Evolutionary conservation across 768 basidiomycete species (phyloP).

Genomic region (Termitomyces sp.): DNA sequence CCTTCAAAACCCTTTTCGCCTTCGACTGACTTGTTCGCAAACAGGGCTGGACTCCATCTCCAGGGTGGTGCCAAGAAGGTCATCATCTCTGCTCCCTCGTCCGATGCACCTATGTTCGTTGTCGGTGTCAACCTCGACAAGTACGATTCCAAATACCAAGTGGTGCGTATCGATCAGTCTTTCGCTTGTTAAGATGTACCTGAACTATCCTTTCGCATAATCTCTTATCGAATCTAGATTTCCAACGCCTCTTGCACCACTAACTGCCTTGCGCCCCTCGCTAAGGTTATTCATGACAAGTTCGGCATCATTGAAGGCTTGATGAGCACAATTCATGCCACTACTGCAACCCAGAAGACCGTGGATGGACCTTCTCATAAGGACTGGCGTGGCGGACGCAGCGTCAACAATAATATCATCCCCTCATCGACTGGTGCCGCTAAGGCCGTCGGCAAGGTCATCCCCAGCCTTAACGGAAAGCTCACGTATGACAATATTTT

Average conservation of each 20-base stretch:
- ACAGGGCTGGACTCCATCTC: conserved; percentile 85
- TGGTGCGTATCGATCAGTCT: conserved; percentile 44
- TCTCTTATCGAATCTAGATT: conserved; percentile 40
- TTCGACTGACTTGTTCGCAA: conserved; percentile 8
- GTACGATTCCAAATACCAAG: conserved; percentile 84
- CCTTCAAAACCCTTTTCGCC: not conserved
- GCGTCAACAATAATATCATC: conserved; percentile 97
- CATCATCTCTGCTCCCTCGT: conserved; percentile 98
- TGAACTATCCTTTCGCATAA: not conserved
- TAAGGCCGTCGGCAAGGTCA: conserved; percentile 98
- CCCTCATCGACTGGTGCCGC: conserved; percentile 98
- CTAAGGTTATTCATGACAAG: conserved; percentile 97
- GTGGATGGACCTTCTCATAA: conserved; percentile 93
- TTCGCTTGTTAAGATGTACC: not conserved
- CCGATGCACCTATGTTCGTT: conserved; percentile 94
- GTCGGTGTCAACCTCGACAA: conserved; percentile 91
- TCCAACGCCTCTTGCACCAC: conserved; percentile 99
- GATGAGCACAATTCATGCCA: conserved; percentile 98
- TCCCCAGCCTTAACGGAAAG: conserved; percentile 94
- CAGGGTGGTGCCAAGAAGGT: conserved; percentile 99
- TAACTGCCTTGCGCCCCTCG: conserved; percentile 98
- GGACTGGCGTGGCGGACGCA: conserved; percentile 97
- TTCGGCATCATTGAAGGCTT: conserved; percentile 95
- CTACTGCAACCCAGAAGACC: conserved; percentile 93
- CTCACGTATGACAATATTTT: conserved; percentile 65